phyloP scores from a whole-genome alignment of 1,139 yeast species.

The Hanseniaspora uvarum region DNA sequence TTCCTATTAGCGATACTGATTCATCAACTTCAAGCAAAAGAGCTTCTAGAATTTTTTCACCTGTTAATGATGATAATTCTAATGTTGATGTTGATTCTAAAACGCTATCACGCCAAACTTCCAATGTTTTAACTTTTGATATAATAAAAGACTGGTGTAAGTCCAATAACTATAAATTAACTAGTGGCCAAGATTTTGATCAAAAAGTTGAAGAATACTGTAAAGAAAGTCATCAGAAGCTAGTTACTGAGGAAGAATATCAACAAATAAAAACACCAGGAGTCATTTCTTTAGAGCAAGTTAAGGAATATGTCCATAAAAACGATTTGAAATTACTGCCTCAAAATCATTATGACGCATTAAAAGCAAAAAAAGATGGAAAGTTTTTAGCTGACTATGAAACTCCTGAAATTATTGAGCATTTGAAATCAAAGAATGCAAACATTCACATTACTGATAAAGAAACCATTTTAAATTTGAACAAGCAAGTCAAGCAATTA shows the following conservation, averaged over 20 bases:
- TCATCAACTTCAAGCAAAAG: neutral
- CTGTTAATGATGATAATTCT: neutral
- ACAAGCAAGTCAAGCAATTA: neutral
- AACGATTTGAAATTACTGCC: constrained; percentile 16
- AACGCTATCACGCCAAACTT: neutral
- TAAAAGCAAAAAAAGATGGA: constrained; percentile 8
- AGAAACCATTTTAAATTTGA: neutral
- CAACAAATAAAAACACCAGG: neutral
- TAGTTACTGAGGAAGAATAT: constrained; percentile 7
- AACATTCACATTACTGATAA: neutral
- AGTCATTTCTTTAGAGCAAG: constrained; percentile 11
- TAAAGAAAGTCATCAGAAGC: neutral
- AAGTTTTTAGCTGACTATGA: constrained; percentile 3
- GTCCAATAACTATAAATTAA: neutral
- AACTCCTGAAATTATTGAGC: constrained; percentile 2
- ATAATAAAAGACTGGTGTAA: constrained; percentile 1
- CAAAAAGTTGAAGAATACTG: constrained; percentile 5
- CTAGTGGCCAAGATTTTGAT: neutral
- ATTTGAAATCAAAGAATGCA: neutral
- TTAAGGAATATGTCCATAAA: constrained; percentile 13
- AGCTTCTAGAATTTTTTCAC: constrained; percentile 4
- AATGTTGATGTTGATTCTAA: neutral
- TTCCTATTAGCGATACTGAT: neutral
- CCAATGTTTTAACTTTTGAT: neutral
- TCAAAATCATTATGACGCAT: constrained; percentile 1